Evolutionary conservation across 2,329 filamentous ascomycete genomes (phyloP), one percentile per base, ranked within the genome.

Genomic region (Colletotrichum australisinense): DNA sequence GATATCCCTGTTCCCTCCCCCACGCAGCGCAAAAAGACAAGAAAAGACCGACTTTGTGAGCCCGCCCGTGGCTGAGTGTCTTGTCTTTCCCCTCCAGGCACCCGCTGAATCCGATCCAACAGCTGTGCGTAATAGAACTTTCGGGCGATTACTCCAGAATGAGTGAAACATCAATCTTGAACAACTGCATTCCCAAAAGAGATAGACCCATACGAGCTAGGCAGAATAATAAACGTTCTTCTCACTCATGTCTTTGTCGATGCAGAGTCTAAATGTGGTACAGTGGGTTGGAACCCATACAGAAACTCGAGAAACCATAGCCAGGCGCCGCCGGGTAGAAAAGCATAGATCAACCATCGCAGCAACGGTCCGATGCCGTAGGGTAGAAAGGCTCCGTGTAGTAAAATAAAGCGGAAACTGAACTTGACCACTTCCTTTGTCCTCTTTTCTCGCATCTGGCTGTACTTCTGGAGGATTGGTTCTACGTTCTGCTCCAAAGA

Each of bases 271-370:
- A 49, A 16, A 28, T 60, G 57, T 22, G 12, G 38, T 24, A 65
- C 69, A 22, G 22, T 72, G 14, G 75, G 75, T 53, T 76, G 75
- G 49, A 76, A 72, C 7, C 64, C 53, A 67, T 76, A 76, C 32
- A 76, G 67, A 70, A 74, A 76, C 19, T 69, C 53, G 16, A 76
- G 67, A 32, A 75, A 76, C 53, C 69, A 71, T 16, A 76, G 22
- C 74, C 74, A 76, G 26, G 66, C 59, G 67, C 69, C 70, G 26
- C 66, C 46, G 30, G 75, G 75, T 22, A 76, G 52, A 32, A 73
- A 53, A 9, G 64, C 72, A 68, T 76, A 76, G 46, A 76, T 46
- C 35, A 76, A 49, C 66, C 71, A 70, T 4, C 75, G 69, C 4
- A 74, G 35, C 14, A 70, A 28, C 32, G 70, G 62, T 9, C 75